phyloP scores from a whole-genome alignment of 192 early-diverging fungal genomes.

The Rhizoclosmatium globosum region DNA sequence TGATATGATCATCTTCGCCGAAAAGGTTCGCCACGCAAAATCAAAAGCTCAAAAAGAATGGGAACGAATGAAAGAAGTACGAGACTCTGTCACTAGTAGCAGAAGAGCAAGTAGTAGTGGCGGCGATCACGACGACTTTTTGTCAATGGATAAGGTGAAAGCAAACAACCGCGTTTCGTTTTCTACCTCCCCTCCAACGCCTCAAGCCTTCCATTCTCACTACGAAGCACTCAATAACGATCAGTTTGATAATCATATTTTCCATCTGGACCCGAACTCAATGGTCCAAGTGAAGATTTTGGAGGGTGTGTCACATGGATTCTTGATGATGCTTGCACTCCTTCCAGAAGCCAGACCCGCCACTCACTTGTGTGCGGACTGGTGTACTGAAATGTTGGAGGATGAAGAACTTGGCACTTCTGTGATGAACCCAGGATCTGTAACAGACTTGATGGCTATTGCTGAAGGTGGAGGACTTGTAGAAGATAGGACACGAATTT shows the following conservation, averaged over 20 bases:
- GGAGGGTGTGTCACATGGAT: constrained; percentile 70
- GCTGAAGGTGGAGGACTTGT: constrained; percentile 11
- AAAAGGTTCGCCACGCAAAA: constrained; percentile 86
- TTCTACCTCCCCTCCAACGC: not conserved
- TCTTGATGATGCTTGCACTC: constrained; percentile 73
- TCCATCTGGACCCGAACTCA: constrained; percentile 53
- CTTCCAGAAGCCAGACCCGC: constrained; percentile 74
- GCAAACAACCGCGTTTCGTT: not conserved
- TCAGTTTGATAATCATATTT: constrained; percentile 51
- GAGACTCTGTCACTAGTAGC: constrained; percentile 15
- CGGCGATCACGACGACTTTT: constrained; percentile 15
- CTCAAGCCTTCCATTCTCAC: not conserved
- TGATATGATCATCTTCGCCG: constrained; percentile 93
- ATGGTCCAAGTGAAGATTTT: constrained; percentile 76
- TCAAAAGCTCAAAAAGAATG: constrained; percentile 58
- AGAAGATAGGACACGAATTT: constrained; percentile 5
- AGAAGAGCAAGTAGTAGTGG: not conserved
- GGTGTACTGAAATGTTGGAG: constrained; percentile 51
- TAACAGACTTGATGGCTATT: constrained; percentile 27
- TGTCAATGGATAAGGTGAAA: constrained; percentile 16
- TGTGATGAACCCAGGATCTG: constrained; percentile 39
- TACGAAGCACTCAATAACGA: constrained; percentile 6
- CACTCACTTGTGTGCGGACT: constrained; percentile 46
- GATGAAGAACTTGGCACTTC: constrained; percentile 32
- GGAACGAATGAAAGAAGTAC: constrained; percentile 45